phyloP scores from a whole-genome alignment of 2,329 filamentous ascomycete species.

The Orbilia blumenaviensis region DNA sequence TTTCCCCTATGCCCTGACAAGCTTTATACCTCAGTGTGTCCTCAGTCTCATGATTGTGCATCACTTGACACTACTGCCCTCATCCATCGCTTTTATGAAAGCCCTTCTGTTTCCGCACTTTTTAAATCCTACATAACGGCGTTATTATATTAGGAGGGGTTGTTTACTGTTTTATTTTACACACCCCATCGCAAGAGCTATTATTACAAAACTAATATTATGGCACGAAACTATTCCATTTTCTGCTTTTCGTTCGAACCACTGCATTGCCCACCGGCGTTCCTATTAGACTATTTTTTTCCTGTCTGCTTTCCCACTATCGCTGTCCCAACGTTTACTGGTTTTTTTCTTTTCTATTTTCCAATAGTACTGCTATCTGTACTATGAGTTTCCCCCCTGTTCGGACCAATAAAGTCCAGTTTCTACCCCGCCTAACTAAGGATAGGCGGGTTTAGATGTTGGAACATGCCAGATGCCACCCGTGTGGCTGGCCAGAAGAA shows the following conservation, averaged over 20 bases:
- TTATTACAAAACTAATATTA: conserved; percentile 5
- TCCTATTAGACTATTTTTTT: conserved; percentile 2
- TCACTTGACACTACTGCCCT: no score
- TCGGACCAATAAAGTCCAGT: no score
- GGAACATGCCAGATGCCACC: background rate
- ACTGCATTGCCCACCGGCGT: conserved; percentile 1
- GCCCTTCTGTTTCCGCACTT: background rate
- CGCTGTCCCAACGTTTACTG: background rate
- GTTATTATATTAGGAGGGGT: background rate
- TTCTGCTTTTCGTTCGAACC: background rate
- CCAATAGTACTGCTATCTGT: background rate
- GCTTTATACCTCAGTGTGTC: no score
- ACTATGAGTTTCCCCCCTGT: background rate
- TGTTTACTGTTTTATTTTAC: background rate
- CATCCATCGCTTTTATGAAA: no score
- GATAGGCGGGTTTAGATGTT: no score
- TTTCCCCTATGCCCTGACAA: no score
- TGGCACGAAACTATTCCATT: background rate
- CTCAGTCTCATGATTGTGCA: no score
- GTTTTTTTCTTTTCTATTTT: background rate
- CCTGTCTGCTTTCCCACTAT: no score
- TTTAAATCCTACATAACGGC: background rate
- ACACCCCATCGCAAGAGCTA: background rate
- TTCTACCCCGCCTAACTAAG: no score
- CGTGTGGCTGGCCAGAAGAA: no score